Conservation (phyloP, 2,329 filamentous ascomycete species). For the Xylaria sp. region DNA sequence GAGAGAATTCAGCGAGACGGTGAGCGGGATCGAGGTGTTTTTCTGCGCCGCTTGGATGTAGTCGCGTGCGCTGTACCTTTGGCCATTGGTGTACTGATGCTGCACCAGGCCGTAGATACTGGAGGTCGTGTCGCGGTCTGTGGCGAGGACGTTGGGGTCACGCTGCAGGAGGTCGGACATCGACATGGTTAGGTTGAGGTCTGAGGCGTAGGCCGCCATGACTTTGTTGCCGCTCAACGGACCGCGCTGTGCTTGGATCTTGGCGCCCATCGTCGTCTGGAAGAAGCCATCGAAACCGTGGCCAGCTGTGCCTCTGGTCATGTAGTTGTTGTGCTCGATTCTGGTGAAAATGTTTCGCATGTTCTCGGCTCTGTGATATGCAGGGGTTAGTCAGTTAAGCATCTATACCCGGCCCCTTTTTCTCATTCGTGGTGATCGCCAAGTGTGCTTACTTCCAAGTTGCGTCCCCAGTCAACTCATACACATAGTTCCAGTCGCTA, state of each 20-base stretch:
- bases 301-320: constrained; percentile 35
- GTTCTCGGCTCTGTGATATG: constrained; percentile 28
- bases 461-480: constrained; percentile 38
- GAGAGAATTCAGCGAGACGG: constrained; percentile 42
- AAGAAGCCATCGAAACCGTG: constrained; percentile 41
- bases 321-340: constrained; percentile 42
- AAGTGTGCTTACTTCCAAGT: constrained; percentile 40
- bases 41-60: constrained; percentile 59
- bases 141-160: constrained; percentile 36
- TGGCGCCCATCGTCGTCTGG: constrained; percentile 32
- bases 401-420: not conserved
- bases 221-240: constrained; percentile 30
- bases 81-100: constrained; percentile 32
- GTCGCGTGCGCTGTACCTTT: constrained; percentile 59
- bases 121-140: constrained; percentile 32
- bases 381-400: constrained; percentile 10
- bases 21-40: constrained; percentile 57
- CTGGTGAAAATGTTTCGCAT: constrained; percentile 38
- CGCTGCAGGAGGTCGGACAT: constrained; percentile 34
- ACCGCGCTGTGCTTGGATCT: constrained; percentile 30
- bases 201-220: constrained; percentile 26
- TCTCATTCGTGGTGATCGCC: not conserved
- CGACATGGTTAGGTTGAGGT: constrained; percentile 26
- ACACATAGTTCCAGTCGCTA: constrained; percentile 44
- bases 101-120: constrained; percentile 39